These are phyloP conservation scores for Fusarium sambucinum DNA, from an alignment of 2,329 filamentous ascomycete genomes.

Conservation along the genomic window DNA sequence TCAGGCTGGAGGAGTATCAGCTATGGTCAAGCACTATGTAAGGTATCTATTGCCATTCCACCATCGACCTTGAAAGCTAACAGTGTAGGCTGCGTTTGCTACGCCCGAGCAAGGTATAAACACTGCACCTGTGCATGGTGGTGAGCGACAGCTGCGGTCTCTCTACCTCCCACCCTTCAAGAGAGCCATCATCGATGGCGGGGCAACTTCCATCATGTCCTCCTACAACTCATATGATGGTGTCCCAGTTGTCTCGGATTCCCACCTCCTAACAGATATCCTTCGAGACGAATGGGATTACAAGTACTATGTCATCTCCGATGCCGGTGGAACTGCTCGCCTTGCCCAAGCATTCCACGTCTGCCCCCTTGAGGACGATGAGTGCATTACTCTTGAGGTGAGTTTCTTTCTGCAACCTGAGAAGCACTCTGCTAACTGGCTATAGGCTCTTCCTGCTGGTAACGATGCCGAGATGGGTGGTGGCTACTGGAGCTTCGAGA, in stretches of 20 bases:
- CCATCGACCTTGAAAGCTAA: not conserved
- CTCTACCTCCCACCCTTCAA: conserved; percentile 73
- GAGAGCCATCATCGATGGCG: conserved; percentile 76
- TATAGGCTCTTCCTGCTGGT: conserved; percentile 71
- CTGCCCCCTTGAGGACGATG: conserved; percentile 70
- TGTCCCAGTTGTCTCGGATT: conserved; percentile 73
- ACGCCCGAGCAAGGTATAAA: conserved; percentile 79
- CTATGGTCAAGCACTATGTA: conserved; percentile 81
- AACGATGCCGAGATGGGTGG: conserved; percentile 83
- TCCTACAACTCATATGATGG: conserved; percentile 82
- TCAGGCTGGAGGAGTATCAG: conserved; percentile 73
- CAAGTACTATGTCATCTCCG: conserved; percentile 72
- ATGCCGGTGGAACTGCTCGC: conserved; percentile 78
- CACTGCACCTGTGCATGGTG: conserved; percentile 68
- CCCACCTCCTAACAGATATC: conserved; percentile 75
- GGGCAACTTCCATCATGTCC: conserved; percentile 77
- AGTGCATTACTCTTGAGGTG: conserved; percentile 71
- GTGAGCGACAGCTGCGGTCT: conserved; percentile 66
- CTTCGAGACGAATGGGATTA: conserved; percentile 79
- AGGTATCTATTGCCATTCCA: conserved; percentile 23
- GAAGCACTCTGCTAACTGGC: not conserved
- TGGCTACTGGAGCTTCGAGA: conserved; percentile 76
- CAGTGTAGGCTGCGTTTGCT: conserved; percentile 67
- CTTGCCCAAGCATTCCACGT: conserved; percentile 73
- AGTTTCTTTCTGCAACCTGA: not conserved